Evolutionary conservation across 2,329 filamentous ascomycete species (phyloP), one percentile per base, ranked within the genome.

Genomic region (Penicillium thymicola): DNA sequence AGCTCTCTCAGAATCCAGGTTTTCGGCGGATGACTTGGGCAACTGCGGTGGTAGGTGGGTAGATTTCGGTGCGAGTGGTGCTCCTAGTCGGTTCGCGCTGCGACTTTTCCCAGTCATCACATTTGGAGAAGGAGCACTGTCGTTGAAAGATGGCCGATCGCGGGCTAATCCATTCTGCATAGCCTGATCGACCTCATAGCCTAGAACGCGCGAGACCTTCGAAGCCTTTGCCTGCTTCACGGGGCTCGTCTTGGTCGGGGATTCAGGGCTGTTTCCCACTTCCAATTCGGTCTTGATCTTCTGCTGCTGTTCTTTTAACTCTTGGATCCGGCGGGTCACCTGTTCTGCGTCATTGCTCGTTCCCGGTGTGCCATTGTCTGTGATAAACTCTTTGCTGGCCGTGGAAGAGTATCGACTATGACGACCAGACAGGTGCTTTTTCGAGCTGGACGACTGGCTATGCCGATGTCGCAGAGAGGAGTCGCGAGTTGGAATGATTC

Each of bases 111-210:
- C 81, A 59, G 88, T 88, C 16, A 85, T 81, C 8, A 91, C 81
- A 1, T 86, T 81, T 0, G 89, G 88, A 18, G 85, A 88, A 1
- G 89, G 88, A 0, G 89, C 89, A 14, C 85, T 85, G 18, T 89
- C 86, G 23, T 89, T 67, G 27, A 63, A 40, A 21, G 40, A 37
- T 34, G 55, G 46, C 18, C 25, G 44, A n/a, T 58, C 43, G 21
- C 44, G 40, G 16, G 52, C 52, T 18, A 43, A 21, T 21, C 53
- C 57, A 42, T 57, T 59, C 16, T 42, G 42, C 10, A 56, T 45
- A 10, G 34, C 41, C 21, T 46, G 28, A 10, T 52, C 25, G 21
- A 45, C 48, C 41, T 56, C 54, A 37, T 52, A 37, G 1, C 54
- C 54, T 34, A 56, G 54, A 18, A 56, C 48, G 11, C 54, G 54